phyloP scores from a whole-genome alignment of 2,329 filamentous ascomycete species.

The Aspergillus quadricinctus region DNA sequence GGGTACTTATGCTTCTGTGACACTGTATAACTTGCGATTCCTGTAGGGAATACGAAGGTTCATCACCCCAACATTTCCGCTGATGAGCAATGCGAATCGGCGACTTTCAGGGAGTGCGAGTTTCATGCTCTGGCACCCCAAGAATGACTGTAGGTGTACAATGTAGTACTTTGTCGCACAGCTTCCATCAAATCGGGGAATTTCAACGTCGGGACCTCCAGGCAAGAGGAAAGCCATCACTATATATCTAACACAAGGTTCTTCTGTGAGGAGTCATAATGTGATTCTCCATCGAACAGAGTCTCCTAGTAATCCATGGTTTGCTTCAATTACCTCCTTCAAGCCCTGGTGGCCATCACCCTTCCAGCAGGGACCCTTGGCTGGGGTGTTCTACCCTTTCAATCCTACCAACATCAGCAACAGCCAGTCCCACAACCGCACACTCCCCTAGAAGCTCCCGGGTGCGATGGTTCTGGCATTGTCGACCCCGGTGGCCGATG shows the following conservation, averaged over 20 bases:
- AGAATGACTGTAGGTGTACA: neutral
- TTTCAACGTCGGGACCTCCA: neutral
- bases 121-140: neutral
- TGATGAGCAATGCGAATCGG: neutral
- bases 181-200: neutral
- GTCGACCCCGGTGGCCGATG: constrained; percentile 23
- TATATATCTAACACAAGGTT: neutral
- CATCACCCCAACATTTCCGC: neutral
- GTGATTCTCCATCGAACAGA: neutral
- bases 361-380: constrained; percentile 7
- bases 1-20: neutral
- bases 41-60: neutral
- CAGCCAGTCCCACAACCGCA: constrained; percentile 5
- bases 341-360: constrained; percentile 10
- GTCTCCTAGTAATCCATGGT: constrained; percentile 4
- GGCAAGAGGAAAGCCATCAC: neutral
- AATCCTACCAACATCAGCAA: neutral
- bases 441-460: constrained; percentile 13
- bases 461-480: constrained; percentile 24
- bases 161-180: neutral
- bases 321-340: constrained; percentile 9
- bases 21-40: neutral
- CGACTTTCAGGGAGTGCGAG: neutral
- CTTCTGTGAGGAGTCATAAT: neutral
- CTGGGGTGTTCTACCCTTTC: constrained; percentile 2